Percentiles rank a stretch among this genome's conserved stretches.
Evolutionary conservation across 768 basidiomycete species (phyloP).

Genomic region (Pholiota conissans): DNA sequence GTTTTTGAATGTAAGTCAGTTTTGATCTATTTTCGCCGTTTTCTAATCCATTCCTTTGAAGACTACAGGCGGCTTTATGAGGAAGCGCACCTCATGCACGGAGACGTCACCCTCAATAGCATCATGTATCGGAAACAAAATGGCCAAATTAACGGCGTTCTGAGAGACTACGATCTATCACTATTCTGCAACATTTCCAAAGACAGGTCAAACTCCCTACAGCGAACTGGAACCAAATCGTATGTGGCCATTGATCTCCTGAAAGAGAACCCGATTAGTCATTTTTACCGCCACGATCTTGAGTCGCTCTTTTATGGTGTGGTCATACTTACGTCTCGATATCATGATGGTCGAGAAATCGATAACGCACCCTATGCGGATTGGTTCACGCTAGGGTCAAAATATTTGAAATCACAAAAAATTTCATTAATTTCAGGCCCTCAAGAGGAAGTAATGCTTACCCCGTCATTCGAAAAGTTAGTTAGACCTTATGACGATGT

Average conservation of each 20-base stretch:
- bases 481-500: too few species aligned
- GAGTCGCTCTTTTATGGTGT: not conserved
- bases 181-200: not conserved
- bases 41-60: not conserved
- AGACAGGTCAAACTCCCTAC: not conserved
- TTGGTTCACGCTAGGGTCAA: not conserved
- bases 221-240: not conserved
- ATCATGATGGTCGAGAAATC: not conserved
- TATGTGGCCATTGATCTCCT: not conserved
- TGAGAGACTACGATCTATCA: not conserved
- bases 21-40: too few species aligned
- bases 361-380: not conserved
- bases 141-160: not conserved
- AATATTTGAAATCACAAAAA: not conserved
- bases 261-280: not conserved
- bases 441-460: too few species aligned
- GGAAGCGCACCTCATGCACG: not conserved
- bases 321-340: not conserved
- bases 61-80: not conserved
- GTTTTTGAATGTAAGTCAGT: too few species aligned
- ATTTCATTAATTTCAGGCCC: not conserved
- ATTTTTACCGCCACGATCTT: not conserved
- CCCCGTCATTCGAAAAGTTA: too few species aligned
- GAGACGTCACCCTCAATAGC: not conserved
- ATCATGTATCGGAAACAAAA: not conserved